Percentiles rank a stretch among this genome's conserved stretches.
phyloP scores from a whole-genome alignment of 2,329 filamentous ascomycete genomes.

The Fusarium chuoi region DNA sequence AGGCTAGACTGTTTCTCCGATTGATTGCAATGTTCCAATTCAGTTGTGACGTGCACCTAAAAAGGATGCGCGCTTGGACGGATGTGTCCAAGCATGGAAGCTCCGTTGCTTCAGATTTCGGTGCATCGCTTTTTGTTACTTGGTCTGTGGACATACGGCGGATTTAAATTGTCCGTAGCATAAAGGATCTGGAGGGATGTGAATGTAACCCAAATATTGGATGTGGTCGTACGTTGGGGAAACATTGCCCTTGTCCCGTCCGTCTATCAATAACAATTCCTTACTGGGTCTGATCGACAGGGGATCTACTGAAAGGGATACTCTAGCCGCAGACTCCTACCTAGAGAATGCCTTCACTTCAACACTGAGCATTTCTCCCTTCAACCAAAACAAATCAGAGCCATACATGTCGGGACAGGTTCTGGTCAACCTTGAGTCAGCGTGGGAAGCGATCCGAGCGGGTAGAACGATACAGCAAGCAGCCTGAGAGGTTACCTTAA shows the following conservation, averaged over 20 bases:
- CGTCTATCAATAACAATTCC: background rate
- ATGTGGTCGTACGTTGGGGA: background rate
- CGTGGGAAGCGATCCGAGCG: background rate
- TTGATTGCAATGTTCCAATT: constrained; percentile 21
- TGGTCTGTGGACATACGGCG: background rate
- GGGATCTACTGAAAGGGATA: constrained; percentile 7
- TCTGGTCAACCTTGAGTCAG: too few relatives aligned
- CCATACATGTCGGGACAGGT: background rate
- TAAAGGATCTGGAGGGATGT: background rate
- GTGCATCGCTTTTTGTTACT: constrained; percentile 8
- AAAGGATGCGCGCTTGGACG: constrained; percentile 18
- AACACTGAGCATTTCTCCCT: background rate
- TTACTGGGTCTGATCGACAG: constrained; percentile 32
- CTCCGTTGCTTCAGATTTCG: constrained; percentile 28
- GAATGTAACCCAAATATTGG: constrained; percentile 16
- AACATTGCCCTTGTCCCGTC: constrained; percentile 3
- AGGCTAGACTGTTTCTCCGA: constrained; percentile 13
- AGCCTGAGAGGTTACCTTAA: background rate
- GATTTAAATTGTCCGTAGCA: background rate
- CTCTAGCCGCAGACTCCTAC: background rate
- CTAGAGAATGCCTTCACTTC: background rate
- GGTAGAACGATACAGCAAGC: background rate
- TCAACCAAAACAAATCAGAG: background rate
- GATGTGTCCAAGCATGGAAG: background rate
- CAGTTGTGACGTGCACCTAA: background rate